Evolutionary conservation across 331 rosid species (phyloP).

Genomic region (Cydonia oblonga): DNA sequence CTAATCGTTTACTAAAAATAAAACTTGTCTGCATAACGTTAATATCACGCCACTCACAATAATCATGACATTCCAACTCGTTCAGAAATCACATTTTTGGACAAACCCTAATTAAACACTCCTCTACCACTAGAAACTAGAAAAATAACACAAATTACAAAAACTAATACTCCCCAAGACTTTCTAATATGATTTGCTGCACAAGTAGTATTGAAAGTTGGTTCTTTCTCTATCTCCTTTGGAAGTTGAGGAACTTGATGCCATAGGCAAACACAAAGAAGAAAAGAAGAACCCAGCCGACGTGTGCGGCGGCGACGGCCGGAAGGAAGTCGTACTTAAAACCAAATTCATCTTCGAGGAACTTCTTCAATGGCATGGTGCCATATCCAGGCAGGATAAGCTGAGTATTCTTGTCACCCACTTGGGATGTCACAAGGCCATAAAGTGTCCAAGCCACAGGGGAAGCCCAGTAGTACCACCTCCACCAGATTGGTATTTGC

Average conservation of each 20-base stretch:
- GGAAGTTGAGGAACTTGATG: constrained; percentile 51
- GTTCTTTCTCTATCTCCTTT: constrained; percentile 18
- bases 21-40: too few relatives aligned
- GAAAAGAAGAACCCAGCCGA: constrained; percentile 41
- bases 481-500: constrained; percentile 49
- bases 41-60: too few relatives aligned
- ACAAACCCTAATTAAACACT: too few relatives aligned
- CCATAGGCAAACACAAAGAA: constrained; percentile 43
- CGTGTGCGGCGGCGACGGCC: constrained; percentile 26
- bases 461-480: constrained; percentile 45
- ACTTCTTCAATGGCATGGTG: constrained; percentile 9
- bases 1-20: too few relatives aligned
- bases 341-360: constrained; percentile 23
- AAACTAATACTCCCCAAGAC: background rate
- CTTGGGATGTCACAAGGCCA: constrained; percentile 34
- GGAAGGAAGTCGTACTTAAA: constrained; percentile 41
- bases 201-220: background rate
- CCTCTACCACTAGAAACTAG: too few relatives aligned
- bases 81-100: too few relatives aligned
- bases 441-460: constrained; percentile 44
- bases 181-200: background rate
- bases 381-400: constrained; percentile 15
- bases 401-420: constrained; percentile 15
- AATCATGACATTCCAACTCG: too few relatives aligned
- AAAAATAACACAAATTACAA: background rate